A percentile compares a stretch with the other conserved stretches of the same genome.
Evolutionary conservation across 768 basidiomycete species (phyloP).

Genomic region (Leccinellum rugosiceps): DNA sequence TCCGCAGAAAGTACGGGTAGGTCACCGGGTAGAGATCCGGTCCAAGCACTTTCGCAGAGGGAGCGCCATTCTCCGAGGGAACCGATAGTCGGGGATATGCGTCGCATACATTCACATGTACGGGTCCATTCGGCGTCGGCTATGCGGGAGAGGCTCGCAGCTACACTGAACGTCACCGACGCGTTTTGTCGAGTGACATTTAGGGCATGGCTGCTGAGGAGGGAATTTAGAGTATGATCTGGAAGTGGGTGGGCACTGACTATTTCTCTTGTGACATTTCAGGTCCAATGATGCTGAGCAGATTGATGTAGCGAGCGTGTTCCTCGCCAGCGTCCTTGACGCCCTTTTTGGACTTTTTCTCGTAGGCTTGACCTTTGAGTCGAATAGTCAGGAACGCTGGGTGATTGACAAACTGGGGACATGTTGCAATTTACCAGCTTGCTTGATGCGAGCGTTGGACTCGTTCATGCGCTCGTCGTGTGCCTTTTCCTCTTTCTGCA

Average conservation of each 20-base stretch:
- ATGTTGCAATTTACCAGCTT: slow-evolving; percentile 38
- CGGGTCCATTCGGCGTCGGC: no score
- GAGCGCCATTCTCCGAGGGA: no score
- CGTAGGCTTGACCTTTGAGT: no score
- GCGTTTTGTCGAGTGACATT: slow-evolving; percentile 61
- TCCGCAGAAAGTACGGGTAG: no score
- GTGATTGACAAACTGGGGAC: no score
- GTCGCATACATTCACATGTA: no score
- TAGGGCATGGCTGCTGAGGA: slow-evolving; percentile 61
- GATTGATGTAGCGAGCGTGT: slow-evolving; percentile 67
- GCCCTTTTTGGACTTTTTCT: slow-evolving; percentile 49
- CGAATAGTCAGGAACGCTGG: no score
- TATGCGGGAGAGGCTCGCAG: no score
- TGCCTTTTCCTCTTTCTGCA: slow-evolving; percentile 83
- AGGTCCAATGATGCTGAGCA: slow-evolving; percentile 64
- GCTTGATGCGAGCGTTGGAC: slow-evolving; percentile 72
- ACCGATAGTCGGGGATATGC: no score
- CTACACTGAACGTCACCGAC: slow-evolving; percentile 41
- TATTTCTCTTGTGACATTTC: slow-evolving; percentile 80
- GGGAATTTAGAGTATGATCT: slow-evolving; percentile 38
- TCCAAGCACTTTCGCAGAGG: no score
- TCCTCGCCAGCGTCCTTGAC: slow-evolving; percentile 65
- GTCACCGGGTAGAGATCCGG: no score
- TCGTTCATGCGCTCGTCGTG: slow-evolving; percentile 64
- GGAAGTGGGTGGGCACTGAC: slow-evolving; percentile 38